A percentile compares a stretch with the other conserved stretches of the same genome.
Evolutionary conservation across 495 filamentous ascomycete genomes (phyloP).

Genomic region (Rhizodiscina lignyota): DNA sequence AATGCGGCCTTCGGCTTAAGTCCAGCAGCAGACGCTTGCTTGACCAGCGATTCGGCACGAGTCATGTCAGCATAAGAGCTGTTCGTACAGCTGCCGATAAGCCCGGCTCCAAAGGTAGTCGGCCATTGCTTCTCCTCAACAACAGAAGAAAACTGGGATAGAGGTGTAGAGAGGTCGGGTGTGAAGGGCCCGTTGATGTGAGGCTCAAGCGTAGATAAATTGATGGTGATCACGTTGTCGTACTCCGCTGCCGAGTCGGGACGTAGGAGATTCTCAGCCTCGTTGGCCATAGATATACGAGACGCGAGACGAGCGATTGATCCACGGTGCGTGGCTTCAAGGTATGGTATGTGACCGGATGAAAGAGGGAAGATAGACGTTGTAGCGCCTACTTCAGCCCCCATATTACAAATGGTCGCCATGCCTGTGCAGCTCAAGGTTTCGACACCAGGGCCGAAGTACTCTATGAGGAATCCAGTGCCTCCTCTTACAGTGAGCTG

Average conservation of each 20-base stretch:
- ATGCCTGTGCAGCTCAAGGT: constrained; percentile 83
- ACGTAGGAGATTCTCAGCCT: constrained; percentile 39
- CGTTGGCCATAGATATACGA: constrained; percentile 21
- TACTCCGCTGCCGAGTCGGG: constrained; percentile 74
- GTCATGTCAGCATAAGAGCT: constrained; percentile 98
- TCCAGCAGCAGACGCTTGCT: constrained; percentile 73
- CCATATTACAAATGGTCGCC: constrained; percentile 88
- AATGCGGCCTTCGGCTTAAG: constrained; percentile 79
- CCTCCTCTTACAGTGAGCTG: constrained; percentile 86
- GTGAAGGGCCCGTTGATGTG: constrained; percentile 98
- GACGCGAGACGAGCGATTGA: constrained; percentile 49
- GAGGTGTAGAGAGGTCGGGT: constrained; percentile 79
- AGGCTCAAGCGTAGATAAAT: constrained; percentile 79
- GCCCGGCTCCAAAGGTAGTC: constrained; percentile 69
- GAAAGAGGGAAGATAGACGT: constrained; percentile 88
- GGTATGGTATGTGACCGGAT: constrained; percentile 52
- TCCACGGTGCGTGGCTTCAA: constrained; percentile 64
- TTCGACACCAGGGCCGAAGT: constrained; percentile 75
- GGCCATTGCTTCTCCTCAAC: constrained; percentile 81
- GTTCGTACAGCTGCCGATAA: constrained; percentile 97
- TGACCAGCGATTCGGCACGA: constrained; percentile 76
- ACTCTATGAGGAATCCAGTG: constrained; percentile 90
- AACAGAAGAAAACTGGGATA: constrained; percentile 72
- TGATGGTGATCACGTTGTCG: constrained; percentile 80
- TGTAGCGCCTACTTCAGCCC: constrained; percentile 84